Evolutionary conservation across 371 early-diverging fungal species (phyloP).

Genomic region (Mucor saturninus): DNA sequence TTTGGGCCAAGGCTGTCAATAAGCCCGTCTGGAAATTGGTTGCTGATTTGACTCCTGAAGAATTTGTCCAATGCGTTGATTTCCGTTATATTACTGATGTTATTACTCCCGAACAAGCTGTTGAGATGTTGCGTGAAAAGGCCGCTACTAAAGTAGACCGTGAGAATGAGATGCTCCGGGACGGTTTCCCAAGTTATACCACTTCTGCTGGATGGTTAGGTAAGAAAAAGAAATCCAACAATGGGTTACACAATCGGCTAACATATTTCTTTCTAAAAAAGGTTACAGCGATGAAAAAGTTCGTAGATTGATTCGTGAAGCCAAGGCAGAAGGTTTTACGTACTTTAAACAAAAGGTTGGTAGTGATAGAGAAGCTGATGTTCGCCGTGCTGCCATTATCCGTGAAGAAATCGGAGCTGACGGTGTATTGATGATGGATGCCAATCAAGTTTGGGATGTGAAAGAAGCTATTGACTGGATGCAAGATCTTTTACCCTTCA

Average conservation of each 20-base stretch:
- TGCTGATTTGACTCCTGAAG: conserved; percentile 55
- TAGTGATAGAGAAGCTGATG: conserved; percentile 45
- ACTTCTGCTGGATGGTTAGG: conserved; percentile 61
- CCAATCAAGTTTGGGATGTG: conserved; percentile 65
- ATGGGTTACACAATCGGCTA: background rate
- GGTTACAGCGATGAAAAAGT: conserved; percentile 59
- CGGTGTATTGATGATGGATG: conserved; percentile 59
- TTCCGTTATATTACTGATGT: conserved; percentile 62
- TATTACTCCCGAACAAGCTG: conserved; percentile 57
- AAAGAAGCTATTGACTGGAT: conserved; percentile 61
- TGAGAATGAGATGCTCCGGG: conserved; percentile 42
- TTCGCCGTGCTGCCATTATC: conserved; percentile 54
- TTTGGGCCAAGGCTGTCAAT: conserved; percentile 58
- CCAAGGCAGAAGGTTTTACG: conserved; percentile 50
- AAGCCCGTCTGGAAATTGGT: conserved; percentile 62
- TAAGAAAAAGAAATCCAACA: conserved; percentile 21
- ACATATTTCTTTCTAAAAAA: conserved; percentile 6
- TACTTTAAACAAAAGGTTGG: conserved; percentile 63
- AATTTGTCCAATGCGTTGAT: conserved; percentile 57
- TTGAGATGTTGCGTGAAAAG: conserved; percentile 42
- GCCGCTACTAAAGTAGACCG: conserved; percentile 40
- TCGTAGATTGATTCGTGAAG: conserved; percentile 44
- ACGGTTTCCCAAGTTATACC: conserved; percentile 56
- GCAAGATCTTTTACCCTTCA: conserved; percentile 54
- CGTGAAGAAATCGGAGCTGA: conserved; percentile 59